phyloP scores from a whole-genome alignment of 2,329 filamentous ascomycete genomes.

The Aspergillus proliferans region DNA sequence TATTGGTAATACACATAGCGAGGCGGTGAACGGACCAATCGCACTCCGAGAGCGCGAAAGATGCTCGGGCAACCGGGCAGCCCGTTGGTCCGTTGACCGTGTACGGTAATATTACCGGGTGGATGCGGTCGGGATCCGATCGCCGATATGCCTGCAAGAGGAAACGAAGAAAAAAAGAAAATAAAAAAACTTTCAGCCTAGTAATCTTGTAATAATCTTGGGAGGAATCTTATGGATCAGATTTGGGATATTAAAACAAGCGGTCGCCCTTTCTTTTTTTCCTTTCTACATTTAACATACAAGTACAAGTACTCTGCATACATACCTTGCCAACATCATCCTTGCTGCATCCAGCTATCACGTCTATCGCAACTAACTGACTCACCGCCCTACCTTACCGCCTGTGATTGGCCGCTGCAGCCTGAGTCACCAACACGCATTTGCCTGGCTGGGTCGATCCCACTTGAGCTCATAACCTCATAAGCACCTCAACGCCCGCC shows the following conservation, averaged over 20 bases:
- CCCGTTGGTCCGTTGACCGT: background rate
- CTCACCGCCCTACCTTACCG: conserved; percentile 22
- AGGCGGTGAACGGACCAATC: background rate
- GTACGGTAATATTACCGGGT: background rate
- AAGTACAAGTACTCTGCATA: background rate
- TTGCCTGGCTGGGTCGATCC: background rate
- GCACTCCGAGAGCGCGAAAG: background rate
- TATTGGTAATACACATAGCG: background rate
- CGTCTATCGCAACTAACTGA: background rate
- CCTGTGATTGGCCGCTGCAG: conserved; percentile 21
- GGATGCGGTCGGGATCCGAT: background rate
- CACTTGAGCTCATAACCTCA: conserved; percentile 4
- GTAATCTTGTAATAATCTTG: background rate
- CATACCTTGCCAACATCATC: background rate
- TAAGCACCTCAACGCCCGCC: conserved; percentile 16
- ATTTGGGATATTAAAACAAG: background rate
- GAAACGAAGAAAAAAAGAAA: conserved; percentile 1
- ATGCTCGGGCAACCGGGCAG: background rate
- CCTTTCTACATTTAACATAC: background rate
- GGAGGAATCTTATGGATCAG: background rate
- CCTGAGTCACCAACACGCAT: conserved; percentile 23
- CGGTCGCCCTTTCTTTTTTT: background rate
- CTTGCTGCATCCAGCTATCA: background rate
- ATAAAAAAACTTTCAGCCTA: conserved; percentile 7
- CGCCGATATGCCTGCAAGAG: background rate